phyloP scores from a whole-genome alignment of 306 rosid genomes.

The Arachis stenosperma region DNA sequence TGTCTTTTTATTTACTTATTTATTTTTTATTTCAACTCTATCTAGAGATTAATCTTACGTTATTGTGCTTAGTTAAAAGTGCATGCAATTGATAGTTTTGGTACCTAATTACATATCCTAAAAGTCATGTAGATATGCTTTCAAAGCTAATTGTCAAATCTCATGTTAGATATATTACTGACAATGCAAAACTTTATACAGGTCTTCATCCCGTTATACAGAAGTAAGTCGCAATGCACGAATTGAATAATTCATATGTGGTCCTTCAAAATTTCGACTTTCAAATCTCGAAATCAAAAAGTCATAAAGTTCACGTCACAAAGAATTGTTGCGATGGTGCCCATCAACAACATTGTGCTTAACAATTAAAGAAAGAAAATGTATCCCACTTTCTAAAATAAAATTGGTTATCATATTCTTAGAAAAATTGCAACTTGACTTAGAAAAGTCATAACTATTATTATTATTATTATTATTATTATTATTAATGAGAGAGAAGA shows the following conservation, averaged over 20 bases:
- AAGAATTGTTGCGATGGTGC: constrained; percentile 28
- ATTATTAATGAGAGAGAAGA: constrained; percentile 32
- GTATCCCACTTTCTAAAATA: constrained; percentile 18
- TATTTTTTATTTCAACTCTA: background rate
- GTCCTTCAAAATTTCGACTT: constrained; percentile 38
- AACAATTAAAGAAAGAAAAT: background rate
- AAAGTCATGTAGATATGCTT: background rate
- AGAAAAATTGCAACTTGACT: constrained; percentile 30
- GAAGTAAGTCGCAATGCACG: background rate
- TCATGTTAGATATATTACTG: constrained; percentile 9
- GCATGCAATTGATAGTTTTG: background rate
- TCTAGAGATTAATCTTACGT: background rate
- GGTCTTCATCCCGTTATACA: background rate
- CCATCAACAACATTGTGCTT: constrained; percentile 19
- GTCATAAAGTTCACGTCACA: constrained; percentile 35
- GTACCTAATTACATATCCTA: too few relatives aligned
- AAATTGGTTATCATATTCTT: constrained; percentile 8
- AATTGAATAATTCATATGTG: constrained; percentile 2
- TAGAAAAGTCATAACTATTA: constrained; percentile 1
- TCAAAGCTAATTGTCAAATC: constrained; percentile 15
- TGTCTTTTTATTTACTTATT: too few relatives aligned
- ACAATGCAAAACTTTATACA: background rate
- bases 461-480: background rate
- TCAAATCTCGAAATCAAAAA: constrained; percentile 42
- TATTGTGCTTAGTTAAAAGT: background rate